Evolutionary conservation across 805 yeast genomes (phyloP).

Genomic region (Wickerhamiella galacta): DNA sequence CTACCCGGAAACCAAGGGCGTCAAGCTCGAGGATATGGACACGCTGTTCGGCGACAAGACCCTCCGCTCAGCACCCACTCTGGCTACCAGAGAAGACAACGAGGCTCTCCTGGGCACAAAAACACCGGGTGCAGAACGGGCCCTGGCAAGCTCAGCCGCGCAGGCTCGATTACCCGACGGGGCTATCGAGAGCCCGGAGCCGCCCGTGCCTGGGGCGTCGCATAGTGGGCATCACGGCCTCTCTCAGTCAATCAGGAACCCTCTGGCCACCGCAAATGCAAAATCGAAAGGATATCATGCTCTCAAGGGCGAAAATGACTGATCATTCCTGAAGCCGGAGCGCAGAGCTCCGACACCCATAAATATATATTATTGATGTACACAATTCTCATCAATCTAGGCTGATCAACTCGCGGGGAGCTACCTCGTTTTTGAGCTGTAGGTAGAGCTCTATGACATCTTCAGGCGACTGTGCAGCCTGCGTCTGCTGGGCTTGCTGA

Average conservation of each 20-base stretch:
- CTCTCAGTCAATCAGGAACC: not conserved
- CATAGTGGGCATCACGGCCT: not conserved
- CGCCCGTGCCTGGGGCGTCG: not conserved
- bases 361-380: not conserved
- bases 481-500: conserved; percentile 2
- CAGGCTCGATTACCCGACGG: conserved; percentile 6
- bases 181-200: not conserved
- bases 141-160: conserved; percentile 5
- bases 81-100: conserved; percentile 11
- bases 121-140: conserved; percentile 1
- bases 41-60: conserved; percentile 60
- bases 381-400: not conserved
- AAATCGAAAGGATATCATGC: conserved; percentile 2
- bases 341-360: not conserved
- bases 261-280: not conserved
- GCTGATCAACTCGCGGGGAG: not conserved
- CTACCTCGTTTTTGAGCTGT: not conserved
- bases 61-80: conserved; percentile 13
- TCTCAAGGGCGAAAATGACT: conserved; percentile 1
- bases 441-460: not conserved
- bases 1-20: conserved; percentile 86
- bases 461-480: conserved; percentile 1
- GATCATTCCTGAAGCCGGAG: not conserved
- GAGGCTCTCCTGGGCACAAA: conserved; percentile 11
- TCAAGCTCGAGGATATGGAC: conserved; percentile 82